Evolutionary conservation across 257 asterid genomes (phyloP).

Genomic region (Solanum sitiens): DNA sequence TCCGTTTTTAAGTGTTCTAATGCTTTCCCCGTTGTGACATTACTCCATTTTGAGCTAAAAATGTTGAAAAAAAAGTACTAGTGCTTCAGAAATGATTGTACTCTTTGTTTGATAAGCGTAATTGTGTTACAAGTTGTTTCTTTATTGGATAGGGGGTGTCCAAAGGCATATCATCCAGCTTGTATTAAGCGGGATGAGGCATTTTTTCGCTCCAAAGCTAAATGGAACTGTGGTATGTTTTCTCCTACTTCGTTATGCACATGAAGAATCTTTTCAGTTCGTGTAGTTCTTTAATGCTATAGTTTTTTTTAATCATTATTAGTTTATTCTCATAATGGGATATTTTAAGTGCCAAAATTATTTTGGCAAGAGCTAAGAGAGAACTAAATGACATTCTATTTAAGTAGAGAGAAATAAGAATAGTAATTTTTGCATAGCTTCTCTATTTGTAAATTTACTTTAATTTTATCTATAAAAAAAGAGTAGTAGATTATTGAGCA

Average conservation of each 20-base stretch:
- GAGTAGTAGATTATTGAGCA: background rate
- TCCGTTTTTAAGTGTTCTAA: background rate
- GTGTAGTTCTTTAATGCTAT: background rate
- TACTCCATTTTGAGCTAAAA: background rate
- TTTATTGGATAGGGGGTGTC: constrained; percentile 71
- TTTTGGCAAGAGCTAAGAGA: background rate
- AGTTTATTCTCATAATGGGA: background rate
- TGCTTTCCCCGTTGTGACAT: background rate
- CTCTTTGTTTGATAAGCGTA: background rate
- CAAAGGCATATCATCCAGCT: constrained; percentile 93
- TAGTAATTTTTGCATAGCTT: background rate
- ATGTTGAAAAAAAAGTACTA: background rate
- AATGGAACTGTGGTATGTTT: constrained; percentile 69
- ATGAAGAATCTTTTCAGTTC: background rate
- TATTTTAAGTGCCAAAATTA: background rate
- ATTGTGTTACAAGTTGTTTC: constrained; percentile 4
- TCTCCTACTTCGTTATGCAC: background rate
- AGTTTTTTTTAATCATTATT: background rate
- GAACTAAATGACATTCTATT: background rate
- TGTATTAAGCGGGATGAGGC: constrained; percentile 91
- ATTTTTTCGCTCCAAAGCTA: constrained; percentile 67
- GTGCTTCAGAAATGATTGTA: background rate
- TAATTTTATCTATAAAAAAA: background rate
- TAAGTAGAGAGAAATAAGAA: background rate
- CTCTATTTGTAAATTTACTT: background rate